Percentiles rank a stretch among this genome's conserved stretches.
These are phyloP conservation scores for Dillenia suffruticosa DNA, from an alignment of 164 flowering plant genomes.

Conservation along the genomic window DNA sequence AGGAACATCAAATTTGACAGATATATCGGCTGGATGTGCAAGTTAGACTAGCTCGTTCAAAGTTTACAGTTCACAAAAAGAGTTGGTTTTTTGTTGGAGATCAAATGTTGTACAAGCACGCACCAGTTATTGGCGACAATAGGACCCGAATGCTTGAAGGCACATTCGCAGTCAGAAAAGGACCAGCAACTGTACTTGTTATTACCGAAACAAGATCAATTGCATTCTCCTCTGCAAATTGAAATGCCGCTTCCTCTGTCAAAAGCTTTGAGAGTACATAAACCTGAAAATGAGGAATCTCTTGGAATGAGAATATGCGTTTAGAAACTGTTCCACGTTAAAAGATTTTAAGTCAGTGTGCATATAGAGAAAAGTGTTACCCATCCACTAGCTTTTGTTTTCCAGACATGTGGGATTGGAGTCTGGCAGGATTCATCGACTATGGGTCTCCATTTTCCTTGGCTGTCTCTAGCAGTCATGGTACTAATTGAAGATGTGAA, in stretches of 20 bases:
- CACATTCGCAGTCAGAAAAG: slow-evolving; percentile 52
- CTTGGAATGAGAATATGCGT: too few relatives aligned
- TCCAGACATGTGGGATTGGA: slow-evolving; percentile 37
- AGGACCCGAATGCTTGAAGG: slow-evolving; percentile 68
- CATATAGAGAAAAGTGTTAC: slow-evolving; percentile 18
- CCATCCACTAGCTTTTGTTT: slow-evolving; percentile 62
- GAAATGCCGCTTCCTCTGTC: slow-evolving; percentile 65
- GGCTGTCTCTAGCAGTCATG: slow-evolving; percentile 46
- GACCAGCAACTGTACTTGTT: slow-evolving; percentile 64
- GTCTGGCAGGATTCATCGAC: slow-evolving; percentile 72
- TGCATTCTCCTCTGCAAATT: slow-evolving; percentile 49
- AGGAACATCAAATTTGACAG: too few relatives aligned
- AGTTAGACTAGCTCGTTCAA: too few relatives aligned
- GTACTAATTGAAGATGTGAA: slow-evolving; percentile 79
- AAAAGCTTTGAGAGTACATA: slow-evolving; percentile 66
- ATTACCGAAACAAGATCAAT: slow-evolving; percentile 64
- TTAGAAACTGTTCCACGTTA: too few relatives aligned
- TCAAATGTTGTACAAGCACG: not conserved
- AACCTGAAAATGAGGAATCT: slow-evolving; percentile 27
- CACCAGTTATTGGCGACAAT: slow-evolving; percentile 58
- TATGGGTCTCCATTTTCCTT: slow-evolving; percentile 37
- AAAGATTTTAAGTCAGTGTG: too few relatives aligned
- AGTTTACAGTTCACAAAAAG: too few relatives aligned
- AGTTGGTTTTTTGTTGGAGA: too few relatives aligned
- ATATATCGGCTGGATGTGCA: too few relatives aligned